These are phyloP conservation scores for Hypoxylon perforatum DNA, from an alignment of 495 filamentous ascomycete species.

Conservation along the genomic window DNA sequence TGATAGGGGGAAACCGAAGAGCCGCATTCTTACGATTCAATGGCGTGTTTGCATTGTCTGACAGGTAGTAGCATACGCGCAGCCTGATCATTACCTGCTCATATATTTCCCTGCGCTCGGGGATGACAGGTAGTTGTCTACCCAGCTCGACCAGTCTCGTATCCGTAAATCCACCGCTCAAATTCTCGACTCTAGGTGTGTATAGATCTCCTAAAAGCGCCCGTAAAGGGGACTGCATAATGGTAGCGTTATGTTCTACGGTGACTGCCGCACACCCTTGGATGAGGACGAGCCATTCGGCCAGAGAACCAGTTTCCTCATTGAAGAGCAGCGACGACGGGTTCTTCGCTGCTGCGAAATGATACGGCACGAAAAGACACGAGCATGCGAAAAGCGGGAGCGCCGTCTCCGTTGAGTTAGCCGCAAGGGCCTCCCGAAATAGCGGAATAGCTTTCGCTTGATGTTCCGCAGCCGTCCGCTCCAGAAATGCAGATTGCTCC, in stretches of 20 bases:
- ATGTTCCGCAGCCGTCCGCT: constrained; percentile 32
- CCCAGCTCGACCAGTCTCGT: constrained; percentile 11
- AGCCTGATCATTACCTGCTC: constrained; percentile 17
- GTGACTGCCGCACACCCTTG: constrained; percentile 35
- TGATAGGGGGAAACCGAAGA: constrained; percentile 27
- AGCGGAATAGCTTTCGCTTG: constrained; percentile 34
- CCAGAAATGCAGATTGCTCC: constrained; percentile 7
- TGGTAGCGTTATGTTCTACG: constrained; percentile 9
- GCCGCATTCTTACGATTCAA: constrained; percentile 37
- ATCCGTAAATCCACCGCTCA: constrained; percentile 19
- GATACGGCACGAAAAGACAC: constrained; percentile 38
- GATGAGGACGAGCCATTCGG: constrained; percentile 41
- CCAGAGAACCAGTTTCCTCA: constrained; percentile 27
- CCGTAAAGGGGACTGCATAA: constrained; percentile 30
- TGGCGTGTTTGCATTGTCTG: constrained; percentile 19
- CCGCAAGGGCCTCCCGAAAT: constrained; percentile 36
- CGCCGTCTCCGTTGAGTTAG: constrained; percentile 19
- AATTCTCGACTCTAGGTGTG: constrained; percentile 13
- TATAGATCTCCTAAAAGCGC: constrained; percentile 21
- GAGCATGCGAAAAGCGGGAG: constrained; percentile 41
- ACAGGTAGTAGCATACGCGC: constrained; percentile 31
- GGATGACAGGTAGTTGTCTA: constrained; percentile 3
- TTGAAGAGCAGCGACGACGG: constrained; percentile 40
- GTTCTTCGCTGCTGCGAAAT: constrained; percentile 34
- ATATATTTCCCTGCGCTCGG: constrained; percentile 14